Evolutionary conservation across 148 eudicot species (phyloP).

Genomic region (Heliosperma pusillum): DNA sequence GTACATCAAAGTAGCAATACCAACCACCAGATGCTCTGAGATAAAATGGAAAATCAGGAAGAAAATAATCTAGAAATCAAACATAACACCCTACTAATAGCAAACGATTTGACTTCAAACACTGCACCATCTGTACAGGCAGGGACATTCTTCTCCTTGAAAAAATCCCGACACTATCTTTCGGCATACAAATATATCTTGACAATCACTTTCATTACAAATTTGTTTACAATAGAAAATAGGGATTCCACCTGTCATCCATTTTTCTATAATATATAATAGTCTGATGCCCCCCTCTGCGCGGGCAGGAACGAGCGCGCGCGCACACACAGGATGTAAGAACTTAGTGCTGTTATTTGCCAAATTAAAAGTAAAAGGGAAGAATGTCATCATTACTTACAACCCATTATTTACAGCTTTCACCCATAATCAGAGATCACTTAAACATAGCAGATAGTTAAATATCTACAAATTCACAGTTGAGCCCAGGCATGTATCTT

Average conservation of each 20-base stretch:
- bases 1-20: background rate
- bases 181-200: no score
- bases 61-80: background rate
- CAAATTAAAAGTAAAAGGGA: no score
- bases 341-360: no score
- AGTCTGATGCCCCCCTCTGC: no score
- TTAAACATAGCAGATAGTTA: background rate
- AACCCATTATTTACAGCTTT: background rate
- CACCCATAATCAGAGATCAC: background rate
- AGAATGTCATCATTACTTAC: no score
- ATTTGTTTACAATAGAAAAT: no score
- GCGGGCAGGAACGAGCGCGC: no score
- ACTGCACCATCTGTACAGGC: background rate
- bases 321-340: no score
- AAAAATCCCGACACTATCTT: background rate
- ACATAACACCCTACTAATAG: background rate
- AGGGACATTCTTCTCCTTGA: background rate
- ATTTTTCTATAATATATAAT: no score
- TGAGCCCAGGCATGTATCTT: background rate
- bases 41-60: background rate
- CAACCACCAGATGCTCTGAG: background rate
- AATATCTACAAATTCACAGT: background rate
- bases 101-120: background rate
- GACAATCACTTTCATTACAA: no score
- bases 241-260: no score